Evolutionary conservation across 306 rosid species (phyloP).

Genomic region (Prunus salicina): DNA sequence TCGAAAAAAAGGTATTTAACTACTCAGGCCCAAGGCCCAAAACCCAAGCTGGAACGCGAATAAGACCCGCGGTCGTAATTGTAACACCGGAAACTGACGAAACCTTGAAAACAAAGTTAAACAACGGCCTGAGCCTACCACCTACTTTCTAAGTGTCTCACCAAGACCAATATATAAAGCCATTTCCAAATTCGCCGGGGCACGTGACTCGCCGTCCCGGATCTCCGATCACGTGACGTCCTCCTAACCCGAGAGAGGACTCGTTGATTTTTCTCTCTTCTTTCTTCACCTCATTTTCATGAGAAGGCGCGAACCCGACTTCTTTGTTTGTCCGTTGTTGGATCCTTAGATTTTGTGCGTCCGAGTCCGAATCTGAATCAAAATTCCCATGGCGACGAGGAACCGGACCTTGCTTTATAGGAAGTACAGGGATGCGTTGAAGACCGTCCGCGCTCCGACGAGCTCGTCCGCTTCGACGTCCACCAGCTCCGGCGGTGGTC

Average conservation of each 20-base stretch:
- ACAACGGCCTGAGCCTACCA: neutral
- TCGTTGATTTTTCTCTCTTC: neutral
- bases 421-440: constrained; percentile 50
- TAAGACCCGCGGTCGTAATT: neutral
- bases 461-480: constrained; percentile 36
- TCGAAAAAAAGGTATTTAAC: neutral
- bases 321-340: neutral
- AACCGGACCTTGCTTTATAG: constrained; percentile 27
- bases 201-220: constrained; percentile 37
- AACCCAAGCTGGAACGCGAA: neutral
- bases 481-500: constrained; percentile 53
- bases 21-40: neutral
- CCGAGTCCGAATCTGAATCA: constrained; percentile 25
- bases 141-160: neutral
- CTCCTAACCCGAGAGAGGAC: neutral
- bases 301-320: neutral
- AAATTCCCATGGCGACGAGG: constrained; percentile 36
- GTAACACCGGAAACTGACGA: neutral
- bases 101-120: neutral
- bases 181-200: constrained; percentile 13
- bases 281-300: neutral
- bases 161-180: neutral
- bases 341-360: neutral
- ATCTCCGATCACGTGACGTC: constrained; percentile 31
- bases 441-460: constrained; percentile 72